Evolutionary conservation across 2,329 filamentous ascomycete species (phyloP), one percentile per base, ranked within the genome.

Genomic region (Pestalotiopsis fici): DNA sequence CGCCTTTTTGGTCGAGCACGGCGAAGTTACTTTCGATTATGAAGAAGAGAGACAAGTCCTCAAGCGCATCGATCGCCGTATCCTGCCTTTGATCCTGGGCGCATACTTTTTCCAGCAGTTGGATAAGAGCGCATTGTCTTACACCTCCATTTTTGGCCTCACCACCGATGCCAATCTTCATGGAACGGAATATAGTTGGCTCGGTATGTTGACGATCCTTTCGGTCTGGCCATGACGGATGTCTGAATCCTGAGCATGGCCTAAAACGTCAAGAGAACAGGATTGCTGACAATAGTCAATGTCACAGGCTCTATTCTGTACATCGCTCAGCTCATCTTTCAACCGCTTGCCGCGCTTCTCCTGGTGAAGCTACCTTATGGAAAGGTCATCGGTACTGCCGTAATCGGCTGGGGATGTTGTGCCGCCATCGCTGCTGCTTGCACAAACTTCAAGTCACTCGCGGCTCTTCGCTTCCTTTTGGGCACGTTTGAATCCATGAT

Each of bases 81-180:
- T 88, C 7, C 77, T 88, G 1, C 83, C 84, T 5, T 77, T 88
- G 4, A 74, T 88, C 6, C 79, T 88, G 1, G 81, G 83, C 1
- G 85, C 86, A 5, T 89, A 89, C 76, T 88, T 88, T 75, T 85
- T 88, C 70, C 86, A 88, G 70, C 84, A 87, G 69, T 82, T 87
- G 11, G 85, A 87, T 75, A 87, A 87, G 73, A 80, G 78, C 43
- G 78, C 80, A 1, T 73, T 83, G 0, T 79, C 78, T 25, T 84
- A 84, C 65, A 82, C 83, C 11, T 83, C 82, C 66, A 83, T 86
- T 69, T 86, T 85, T 69, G 85, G 84, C 3, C 75, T 87, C 39
- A 77, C 80, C 25, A 76, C 81, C 39, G 83, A 86, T 67, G 82
- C 84, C 0, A 71, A 83, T 37, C 79, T 87, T 7, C 76, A 79